Evolutionary conservation across 140 eudicot species (phyloP).

Genomic region (Anethum foeniculum): DNA sequence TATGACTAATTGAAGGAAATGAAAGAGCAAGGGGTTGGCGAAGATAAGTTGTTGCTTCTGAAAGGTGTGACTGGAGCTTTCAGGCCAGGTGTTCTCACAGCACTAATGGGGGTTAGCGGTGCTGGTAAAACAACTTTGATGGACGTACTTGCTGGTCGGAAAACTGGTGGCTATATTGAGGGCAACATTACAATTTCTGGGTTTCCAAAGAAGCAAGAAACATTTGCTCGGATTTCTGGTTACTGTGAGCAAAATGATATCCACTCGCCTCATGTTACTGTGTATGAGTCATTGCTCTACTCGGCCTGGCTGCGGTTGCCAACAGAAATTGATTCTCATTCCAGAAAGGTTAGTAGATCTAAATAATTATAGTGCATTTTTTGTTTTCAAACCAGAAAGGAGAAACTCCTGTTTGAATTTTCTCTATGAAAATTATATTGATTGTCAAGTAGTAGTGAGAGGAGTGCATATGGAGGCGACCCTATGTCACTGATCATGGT

Average conservation of each 20-base stretch:
- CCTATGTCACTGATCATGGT: background rate
- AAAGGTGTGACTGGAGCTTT: constrained; percentile 57
- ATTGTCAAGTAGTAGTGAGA: background rate
- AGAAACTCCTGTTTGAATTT: background rate
- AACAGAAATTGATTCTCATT: constrained; percentile 26
- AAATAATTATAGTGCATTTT: too few relatives aligned
- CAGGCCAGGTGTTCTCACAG: too few relatives aligned
- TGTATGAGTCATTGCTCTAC: constrained; percentile 47
- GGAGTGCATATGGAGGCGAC: background rate
- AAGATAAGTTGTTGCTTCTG: constrained; percentile 39
- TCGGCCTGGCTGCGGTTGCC: constrained; percentile 62
- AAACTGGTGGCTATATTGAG: too few relatives aligned
- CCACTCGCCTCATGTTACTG: constrained; percentile 58
- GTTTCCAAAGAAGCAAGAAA: too few relatives aligned
- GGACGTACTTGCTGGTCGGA: too few relatives aligned
- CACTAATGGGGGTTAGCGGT: too few relatives aligned
- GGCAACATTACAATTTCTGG: too few relatives aligned
- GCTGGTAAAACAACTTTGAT: too few relatives aligned
- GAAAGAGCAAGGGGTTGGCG: constrained; percentile 48
- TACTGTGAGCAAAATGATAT: constrained; percentile 56
- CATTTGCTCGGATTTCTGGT: too few relatives aligned
- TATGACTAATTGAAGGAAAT: constrained; percentile 38
- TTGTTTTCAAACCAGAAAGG: too few relatives aligned
- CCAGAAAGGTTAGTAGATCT: constrained; percentile 32
- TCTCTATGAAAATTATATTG: background rate